Conservation (phyloP, 2,329 filamentous ascomycete species). For the Cercospora nicotianae region DNA sequence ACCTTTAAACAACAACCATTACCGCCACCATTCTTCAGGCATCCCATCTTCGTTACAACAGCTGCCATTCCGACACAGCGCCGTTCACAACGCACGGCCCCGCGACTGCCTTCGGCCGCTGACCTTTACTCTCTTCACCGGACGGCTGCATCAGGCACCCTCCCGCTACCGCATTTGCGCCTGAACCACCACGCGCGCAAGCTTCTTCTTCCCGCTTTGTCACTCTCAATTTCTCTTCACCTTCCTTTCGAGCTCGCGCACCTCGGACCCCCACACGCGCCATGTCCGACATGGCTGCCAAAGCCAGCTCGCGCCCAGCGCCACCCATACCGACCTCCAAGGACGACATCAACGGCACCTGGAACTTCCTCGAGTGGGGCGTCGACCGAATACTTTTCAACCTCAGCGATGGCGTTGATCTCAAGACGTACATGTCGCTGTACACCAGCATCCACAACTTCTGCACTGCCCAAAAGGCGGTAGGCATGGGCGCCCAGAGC, state of each 20-base stretch:
- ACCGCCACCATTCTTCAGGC: background rate
- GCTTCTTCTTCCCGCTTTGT: conserved; percentile 6
- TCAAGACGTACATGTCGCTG: conserved; percentile 95
- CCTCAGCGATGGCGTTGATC: conserved; percentile 87
- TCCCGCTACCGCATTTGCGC: background rate
- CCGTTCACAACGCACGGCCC: background rate
- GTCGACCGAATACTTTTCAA: conserved; percentile 93
- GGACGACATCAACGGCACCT: conserved; percentile 51
- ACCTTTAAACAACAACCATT: background rate
- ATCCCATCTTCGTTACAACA: background rate
- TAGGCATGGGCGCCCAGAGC: conserved; percentile 52
- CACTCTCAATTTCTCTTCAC: background rate
- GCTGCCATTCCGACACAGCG: background rate
- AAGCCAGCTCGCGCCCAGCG: conserved; percentile 20
- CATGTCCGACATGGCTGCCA: conserved; percentile 33
- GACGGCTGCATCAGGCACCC: conserved; percentile 6
- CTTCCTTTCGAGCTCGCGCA: conserved; percentile 2
- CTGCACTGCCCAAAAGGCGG: conserved; percentile 94
- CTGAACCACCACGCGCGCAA: conserved; percentile 5
- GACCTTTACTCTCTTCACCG: conserved; percentile 3
- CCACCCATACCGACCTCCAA: conserved; percentile 40
- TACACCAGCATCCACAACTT: conserved; percentile 99
- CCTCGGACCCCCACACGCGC: conserved; percentile 11
- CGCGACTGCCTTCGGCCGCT: conserved; percentile 1
- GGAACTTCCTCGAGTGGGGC: conserved; percentile 83